Conservation (phyloP, 225 moss, liverwort and hornwort species). For the Polytrichum formosum region DNA sequence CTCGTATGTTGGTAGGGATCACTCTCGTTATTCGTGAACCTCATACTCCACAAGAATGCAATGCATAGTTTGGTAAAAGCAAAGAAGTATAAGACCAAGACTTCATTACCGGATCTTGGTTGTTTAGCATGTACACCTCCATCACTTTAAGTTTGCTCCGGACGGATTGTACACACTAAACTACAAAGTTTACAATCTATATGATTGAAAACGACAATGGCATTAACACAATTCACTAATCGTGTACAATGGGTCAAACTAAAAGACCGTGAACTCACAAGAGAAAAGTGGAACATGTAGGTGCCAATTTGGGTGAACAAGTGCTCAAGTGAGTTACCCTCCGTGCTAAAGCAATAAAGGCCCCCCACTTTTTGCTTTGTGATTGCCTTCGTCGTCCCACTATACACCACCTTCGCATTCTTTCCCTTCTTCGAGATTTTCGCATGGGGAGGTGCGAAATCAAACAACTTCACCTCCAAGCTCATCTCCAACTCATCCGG, state of each 20-base stretch:
- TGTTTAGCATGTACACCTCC: too few relatives aligned
- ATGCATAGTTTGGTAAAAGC: too few relatives aligned
- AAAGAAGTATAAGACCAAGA: too few relatives aligned
- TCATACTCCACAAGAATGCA: too few relatives aligned
- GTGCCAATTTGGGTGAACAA: conserved; percentile 45
- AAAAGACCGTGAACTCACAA: conserved; percentile 16
- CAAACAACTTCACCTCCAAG: conserved; percentile 41
- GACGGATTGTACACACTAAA: background rate
- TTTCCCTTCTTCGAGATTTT: conserved; percentile 8
- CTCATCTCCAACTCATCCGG: conserved; percentile 34
- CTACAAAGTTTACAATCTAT: too few relatives aligned
- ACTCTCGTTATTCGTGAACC: too few relatives aligned
- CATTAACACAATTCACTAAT: too few relatives aligned
- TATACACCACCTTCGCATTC: conserved; percentile 24
- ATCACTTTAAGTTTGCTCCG: too few relatives aligned
- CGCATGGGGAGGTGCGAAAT: conserved; percentile 27
- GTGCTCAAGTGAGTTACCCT: conserved; percentile 44
- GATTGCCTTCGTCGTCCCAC: conserved; percentile 22
- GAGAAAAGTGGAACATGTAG: conserved; percentile 44
- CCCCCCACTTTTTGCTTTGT: conserved; percentile 29
- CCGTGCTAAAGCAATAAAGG: conserved; percentile 46
- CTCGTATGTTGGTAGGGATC: too few relatives aligned
- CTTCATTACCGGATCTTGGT: too few relatives aligned
- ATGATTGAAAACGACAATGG: too few relatives aligned
- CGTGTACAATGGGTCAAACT: background rate